Conservation (phyloP, 805 yeast species). For the Sungouiella blattae region DNA sequence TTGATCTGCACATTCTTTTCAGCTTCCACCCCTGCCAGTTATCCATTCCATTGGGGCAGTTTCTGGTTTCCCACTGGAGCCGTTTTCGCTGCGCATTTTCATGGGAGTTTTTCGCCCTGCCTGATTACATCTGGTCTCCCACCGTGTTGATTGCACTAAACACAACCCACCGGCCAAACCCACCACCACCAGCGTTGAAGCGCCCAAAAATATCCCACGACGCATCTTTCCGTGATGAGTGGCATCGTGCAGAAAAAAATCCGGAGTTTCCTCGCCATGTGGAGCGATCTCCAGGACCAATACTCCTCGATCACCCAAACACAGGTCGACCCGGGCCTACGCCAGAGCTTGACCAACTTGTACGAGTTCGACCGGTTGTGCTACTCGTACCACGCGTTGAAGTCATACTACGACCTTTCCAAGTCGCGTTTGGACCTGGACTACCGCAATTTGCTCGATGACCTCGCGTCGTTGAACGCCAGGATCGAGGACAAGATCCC, state of each 20-base stretch:
- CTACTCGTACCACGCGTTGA: slow-evolving; percentile 23
- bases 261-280: slow-evolving; percentile 7
- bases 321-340: slow-evolving; percentile 1
- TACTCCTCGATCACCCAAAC: slow-evolving; percentile 2
- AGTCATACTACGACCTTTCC: slow-evolving; percentile 21
- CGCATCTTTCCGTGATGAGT: no score
- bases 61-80: no score
- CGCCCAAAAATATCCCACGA: background rate
- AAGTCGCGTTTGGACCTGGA: slow-evolving; percentile 13
- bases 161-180: no score
- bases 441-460: slow-evolving; percentile 14
- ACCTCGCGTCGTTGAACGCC: slow-evolving; percentile 13
- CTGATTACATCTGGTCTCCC: background rate
- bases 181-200: background rate
- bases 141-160: slow-evolving; percentile 1
- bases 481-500: slow-evolving; percentile 22
- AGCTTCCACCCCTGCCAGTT: no score
- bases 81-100: no score
- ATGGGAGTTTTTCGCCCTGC: no score
- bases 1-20: no score
- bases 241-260: slow-evolving; percentile 10
- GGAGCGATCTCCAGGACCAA: slow-evolving; percentile 6
- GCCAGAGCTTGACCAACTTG: slow-evolving; percentile 14
- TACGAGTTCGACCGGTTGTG: slow-evolving; percentile 25
- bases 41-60: no score